A percentile compares a stretch with the other conserved stretches of the same genome.
Conservation (phyloP, 202 grass and related monocot genomes). For the Schoenoplectus tabernaemontani region DNA sequence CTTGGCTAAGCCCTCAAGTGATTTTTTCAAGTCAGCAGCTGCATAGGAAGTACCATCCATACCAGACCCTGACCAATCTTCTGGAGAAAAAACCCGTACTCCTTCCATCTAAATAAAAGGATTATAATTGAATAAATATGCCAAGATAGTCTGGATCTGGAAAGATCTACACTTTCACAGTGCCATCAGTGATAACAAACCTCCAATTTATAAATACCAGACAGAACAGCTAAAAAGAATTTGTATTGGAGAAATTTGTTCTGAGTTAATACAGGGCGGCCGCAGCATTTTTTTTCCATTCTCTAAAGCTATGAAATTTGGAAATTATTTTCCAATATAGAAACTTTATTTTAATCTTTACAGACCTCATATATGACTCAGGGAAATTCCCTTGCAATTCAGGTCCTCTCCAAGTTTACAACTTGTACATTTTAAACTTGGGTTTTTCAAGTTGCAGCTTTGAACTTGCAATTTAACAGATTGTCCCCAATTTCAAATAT, state of each 20-base stretch:
- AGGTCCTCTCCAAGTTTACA: not conserved
- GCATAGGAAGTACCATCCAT: slow-evolving; percentile 78
- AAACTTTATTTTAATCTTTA: not conserved
- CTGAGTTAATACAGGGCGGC: not conserved
- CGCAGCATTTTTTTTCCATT: not conserved
- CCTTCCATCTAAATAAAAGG: slow-evolving; percentile 80
- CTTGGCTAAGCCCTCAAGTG: slow-evolving; percentile 80
- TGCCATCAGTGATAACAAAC: not conserved
- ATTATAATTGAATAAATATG: slow-evolving; percentile 22
- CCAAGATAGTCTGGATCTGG: not conserved
- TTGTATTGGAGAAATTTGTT: not conserved
- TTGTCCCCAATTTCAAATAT: not conserved
- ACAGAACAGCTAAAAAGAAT: not conserved
- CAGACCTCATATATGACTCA: not conserved
- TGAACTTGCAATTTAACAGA: not conserved
- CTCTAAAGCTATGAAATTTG: not conserved
- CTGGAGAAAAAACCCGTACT: slow-evolving; percentile 66
- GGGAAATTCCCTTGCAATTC: not conserved
- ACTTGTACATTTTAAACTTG: not conserved
- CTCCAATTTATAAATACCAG: not conserved
- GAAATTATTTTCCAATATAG: not conserved
- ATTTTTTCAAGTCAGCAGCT: slow-evolving; percentile 73
- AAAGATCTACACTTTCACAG: not conserved
- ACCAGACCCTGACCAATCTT: slow-evolving; percentile 66
- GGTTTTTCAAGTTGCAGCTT: not conserved